Evolutionary conservation across 208 protist genomes (phyloP).

Genomic region (Wallacemonas sp.): DNA sequence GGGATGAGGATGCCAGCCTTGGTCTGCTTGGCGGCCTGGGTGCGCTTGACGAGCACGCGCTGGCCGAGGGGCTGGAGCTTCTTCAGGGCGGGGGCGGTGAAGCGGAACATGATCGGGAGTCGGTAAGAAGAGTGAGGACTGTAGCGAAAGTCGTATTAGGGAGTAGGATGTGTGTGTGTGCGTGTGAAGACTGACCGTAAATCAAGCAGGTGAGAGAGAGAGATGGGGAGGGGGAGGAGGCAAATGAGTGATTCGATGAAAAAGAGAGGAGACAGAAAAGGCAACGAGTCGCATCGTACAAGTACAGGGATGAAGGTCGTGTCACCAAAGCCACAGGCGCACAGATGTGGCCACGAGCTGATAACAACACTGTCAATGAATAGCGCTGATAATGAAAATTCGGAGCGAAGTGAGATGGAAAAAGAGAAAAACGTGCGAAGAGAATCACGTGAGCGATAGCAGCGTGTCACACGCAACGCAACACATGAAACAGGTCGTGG

Average conservation of each 20-base stretch:
- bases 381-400: too few relatives aligned
- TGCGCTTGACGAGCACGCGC: constrained; percentile 90
- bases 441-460: too few relatives aligned
- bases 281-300: too few relatives aligned
- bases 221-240: constrained; percentile 1
- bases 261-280: too few relatives aligned
- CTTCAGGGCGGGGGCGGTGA: constrained; percentile 72
- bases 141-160: background rate
- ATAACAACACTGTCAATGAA: too few relatives aligned
- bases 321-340: too few relatives aligned
- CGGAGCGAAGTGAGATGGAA: constrained; percentile 1
- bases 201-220: constrained; percentile 15
- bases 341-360: too few relatives aligned
- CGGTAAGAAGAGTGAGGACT: background rate
- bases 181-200: constrained; percentile 5
- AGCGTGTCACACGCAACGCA: too few relatives aligned
- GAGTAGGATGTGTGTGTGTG: background rate
- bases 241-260: too few relatives aligned
- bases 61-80: constrained; percentile 90
- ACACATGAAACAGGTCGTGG: too few relatives aligned
- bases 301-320: too few relatives aligned
- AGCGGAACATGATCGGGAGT: constrained; percentile 67
- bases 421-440: constrained; percentile 18
- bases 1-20: constrained; percentile 94
- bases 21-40: constrained; percentile 88